Conservation (phyloP, 2,329 filamentous ascomycete genomes). For the Ilyonectria robusta region DNA sequence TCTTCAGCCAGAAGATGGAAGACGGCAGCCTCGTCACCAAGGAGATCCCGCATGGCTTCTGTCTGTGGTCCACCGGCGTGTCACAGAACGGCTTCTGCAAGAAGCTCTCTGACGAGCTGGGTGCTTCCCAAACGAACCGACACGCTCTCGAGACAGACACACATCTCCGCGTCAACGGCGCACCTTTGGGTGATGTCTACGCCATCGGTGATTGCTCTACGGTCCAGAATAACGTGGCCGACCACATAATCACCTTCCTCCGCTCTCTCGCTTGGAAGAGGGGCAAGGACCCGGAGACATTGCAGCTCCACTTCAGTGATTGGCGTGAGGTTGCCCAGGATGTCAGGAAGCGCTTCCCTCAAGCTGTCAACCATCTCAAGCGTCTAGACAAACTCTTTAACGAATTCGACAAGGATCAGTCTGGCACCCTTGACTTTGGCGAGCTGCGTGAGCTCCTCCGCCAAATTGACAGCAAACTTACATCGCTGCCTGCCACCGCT, state of each 20-base stretch:
- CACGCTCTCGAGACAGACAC: conserved; percentile 96
- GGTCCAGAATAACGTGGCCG: conserved; percentile 96
- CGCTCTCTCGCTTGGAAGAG: conserved; percentile 92
- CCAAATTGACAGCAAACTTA: conserved; percentile 96
- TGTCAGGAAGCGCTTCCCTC: conserved; percentile 91
- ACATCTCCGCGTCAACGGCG: conserved; percentile 89
- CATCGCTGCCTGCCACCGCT: conserved; percentile 92
- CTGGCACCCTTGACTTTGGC: conserved; percentile 92
- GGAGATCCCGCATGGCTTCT: conserved; percentile 95
- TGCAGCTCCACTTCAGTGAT: conserved; percentile 88
- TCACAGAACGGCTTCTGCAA: conserved; percentile 86
- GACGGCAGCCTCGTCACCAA: conserved; percentile 85
- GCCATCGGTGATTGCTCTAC: conserved; percentile 96
- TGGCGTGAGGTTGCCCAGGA: conserved; percentile 89
- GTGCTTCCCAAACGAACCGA: conserved; percentile 83
- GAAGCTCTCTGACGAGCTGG: conserved; percentile 82
- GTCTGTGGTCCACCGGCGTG: conserved; percentile 97
- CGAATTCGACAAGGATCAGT: conserved; percentile 93
- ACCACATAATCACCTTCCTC: conserved; percentile 91
- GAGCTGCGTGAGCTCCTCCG: conserved; percentile 90
- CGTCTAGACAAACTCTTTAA: conserved; percentile 92
- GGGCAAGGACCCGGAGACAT: conserved; percentile 89
- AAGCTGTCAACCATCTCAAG: conserved; percentile 87
- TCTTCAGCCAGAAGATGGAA: conserved; percentile 87
- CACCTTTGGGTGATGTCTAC: conserved; percentile 94